phyloP scores from a whole-genome alignment of 768 basidiomycete genomes.

The Kwoniella pini region DNA sequence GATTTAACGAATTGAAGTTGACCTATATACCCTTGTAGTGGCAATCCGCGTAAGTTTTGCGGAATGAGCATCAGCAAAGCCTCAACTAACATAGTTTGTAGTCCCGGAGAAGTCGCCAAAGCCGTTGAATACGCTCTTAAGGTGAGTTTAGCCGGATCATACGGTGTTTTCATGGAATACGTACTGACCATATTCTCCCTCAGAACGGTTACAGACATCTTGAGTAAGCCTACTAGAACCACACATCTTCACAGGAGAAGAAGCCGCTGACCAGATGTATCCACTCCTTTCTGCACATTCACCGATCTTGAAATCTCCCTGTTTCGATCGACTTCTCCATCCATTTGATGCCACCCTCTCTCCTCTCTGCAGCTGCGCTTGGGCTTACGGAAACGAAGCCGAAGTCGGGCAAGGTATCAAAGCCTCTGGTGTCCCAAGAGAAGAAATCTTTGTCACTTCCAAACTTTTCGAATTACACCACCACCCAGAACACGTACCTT shows the following conservation, averaged over 20 bases:
- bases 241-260: no score
- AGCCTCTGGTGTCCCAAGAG: conserved; percentile 65
- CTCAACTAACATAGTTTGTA: conserved; percentile 6
- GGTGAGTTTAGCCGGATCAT: no score
- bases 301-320: conserved; percentile 59
- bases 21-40: conserved; percentile 21
- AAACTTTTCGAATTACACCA: conserved; percentile 58
- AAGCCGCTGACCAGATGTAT: no score
- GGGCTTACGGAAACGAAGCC: conserved; percentile 73
- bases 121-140: conserved; percentile 51
- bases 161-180: no score
- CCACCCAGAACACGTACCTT: conserved; percentile 69
- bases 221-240: conserved; percentile 54
- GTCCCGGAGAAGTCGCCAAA: conserved; percentile 47
- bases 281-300: not conserved
- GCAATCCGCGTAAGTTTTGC: conserved; percentile 44
- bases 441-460: conserved; percentile 73
- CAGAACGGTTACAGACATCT: conserved; percentile 48
- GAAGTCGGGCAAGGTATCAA: conserved; percentile 72
- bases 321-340: conserved; percentile 68
- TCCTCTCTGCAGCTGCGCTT: conserved; percentile 61
- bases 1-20: not conserved
- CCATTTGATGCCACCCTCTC: conserved; percentile 64
- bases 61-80: not conserved
- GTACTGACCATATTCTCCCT: not conserved